Base-by-base conservation (phyloP, 2,329 filamentous ascomycete genomes). In the Aspergillus flavus region DNA sequence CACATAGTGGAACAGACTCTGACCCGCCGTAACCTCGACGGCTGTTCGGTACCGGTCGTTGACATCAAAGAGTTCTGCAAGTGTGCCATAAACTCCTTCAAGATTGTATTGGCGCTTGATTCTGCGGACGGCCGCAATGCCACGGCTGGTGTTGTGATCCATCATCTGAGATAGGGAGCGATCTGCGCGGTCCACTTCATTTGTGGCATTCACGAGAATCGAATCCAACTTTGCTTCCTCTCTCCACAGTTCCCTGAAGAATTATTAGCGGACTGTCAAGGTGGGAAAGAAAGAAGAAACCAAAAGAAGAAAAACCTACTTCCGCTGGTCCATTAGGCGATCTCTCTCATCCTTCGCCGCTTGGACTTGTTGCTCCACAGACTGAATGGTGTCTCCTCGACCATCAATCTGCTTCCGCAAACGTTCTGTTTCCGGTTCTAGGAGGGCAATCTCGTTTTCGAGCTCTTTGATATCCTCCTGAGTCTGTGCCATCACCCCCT, bases 1-100 rank as follows among this genome's bases (percentile, higher is more conserved):
- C 12, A 99, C 89, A 69, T 97, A 97, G 78, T 99, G 93, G 80
- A 99, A 99, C 10, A 99, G 84, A 75, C 93, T 96, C 66, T 89
- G 90, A 21, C 95, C 95, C 2, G 94, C 95, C 58, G 94, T 95
- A 70, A 96, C 93, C 79, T 99, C 95, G 11, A 96, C 91, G 2
- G 95, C 93, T 12, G 94, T 88, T 64, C 93, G 89, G 79, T 97
- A 98, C 59, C 88, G 86, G 59, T 97, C 93, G 62, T 85, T 87
- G 56, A 97, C 93, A 60, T 93, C 88, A 71, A 98, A 88, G n/a
- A 99, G 86, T 76, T 99, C 96, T 5, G 94, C 94, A 43, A 99
- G 80, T 0, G 94, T 96, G 57, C 96, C 95, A 75, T 97, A 96
- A 1, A 95, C 93, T 30, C 95, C 95, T 1, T 91, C 86, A 6